Conservation (phyloP, 2,329 filamentous ascomycete genomes). For the Colletotrichum incanum region DNA sequence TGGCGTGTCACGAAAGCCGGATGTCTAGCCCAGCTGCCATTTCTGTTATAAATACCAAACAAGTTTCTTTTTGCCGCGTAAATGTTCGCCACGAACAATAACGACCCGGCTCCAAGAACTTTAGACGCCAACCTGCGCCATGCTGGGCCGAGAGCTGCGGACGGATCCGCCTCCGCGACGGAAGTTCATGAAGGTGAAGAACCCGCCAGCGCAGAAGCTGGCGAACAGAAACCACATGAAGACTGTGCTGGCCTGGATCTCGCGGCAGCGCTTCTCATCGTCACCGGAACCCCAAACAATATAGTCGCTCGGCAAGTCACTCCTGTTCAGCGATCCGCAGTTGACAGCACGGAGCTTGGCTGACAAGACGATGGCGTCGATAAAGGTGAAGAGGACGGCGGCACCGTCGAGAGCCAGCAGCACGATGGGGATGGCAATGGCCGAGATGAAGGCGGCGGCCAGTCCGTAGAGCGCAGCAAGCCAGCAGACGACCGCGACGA, state of each 20-base stretch:
- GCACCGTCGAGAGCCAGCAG: constrained; percentile 71
- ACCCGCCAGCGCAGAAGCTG: constrained; percentile 70
- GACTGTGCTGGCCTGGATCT: constrained; percentile 81
- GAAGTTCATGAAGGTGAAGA: constrained; percentile 69
- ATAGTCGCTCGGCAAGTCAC: constrained; percentile 60
- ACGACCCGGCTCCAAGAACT: not conserved
- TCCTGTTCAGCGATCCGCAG: constrained; percentile 66
- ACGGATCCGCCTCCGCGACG: constrained; percentile 65
- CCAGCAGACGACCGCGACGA: constrained; percentile 78
- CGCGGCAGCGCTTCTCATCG: constrained; percentile 77
- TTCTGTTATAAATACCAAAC: not conserved
- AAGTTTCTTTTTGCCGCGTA: not conserved
- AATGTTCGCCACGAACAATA: not conserved
- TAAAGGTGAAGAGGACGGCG: constrained; percentile 78
- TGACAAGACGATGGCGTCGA: constrained; percentile 79
- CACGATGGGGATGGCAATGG: constrained; percentile 66
- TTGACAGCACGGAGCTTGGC: constrained; percentile 79
- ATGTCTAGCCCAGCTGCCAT: not conserved
- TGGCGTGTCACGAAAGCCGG: constrained; percentile 4
- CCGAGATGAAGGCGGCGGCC: constrained; percentile 67
- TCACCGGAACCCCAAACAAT: constrained; percentile 75
- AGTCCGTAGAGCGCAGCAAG: constrained; percentile 76
- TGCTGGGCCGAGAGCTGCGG: constrained; percentile 63
- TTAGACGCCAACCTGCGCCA: constrained; percentile 71
- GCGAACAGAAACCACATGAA: constrained; percentile 87